Evolutionary conservation across 179 eudicot genomes (phyloP).

Genomic region (Gypsophila paniculata): DNA sequence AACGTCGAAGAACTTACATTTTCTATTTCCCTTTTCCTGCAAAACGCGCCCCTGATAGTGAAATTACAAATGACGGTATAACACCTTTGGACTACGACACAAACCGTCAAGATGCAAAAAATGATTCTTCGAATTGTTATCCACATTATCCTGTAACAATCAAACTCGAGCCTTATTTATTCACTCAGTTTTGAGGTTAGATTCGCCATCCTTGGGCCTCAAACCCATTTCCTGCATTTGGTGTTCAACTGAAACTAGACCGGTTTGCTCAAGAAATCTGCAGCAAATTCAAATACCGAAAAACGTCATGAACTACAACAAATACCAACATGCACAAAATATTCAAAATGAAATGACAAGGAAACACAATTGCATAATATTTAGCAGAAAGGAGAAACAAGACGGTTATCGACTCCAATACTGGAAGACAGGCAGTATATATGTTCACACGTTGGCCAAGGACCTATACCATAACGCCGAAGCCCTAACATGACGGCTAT

Average conservation of each 20-base stretch:
- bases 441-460: too few relatives aligned
- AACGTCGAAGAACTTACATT: neutral
- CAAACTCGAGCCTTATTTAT: neutral
- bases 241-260: slow-evolving; percentile 70
- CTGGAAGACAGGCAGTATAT: too few relatives aligned
- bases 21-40: neutral
- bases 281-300: neutral
- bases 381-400: too few relatives aligned
- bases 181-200: slow-evolving; percentile 40
- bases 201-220: slow-evolving; percentile 32
- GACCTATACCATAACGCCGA: too few relatives aligned
- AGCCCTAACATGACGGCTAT: too few relatives aligned
- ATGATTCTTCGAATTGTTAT: neutral
- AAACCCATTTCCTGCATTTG: slow-evolving; percentile 81
- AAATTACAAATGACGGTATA: slow-evolving; percentile 3
- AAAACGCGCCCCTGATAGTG: neutral
- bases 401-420: too few relatives aligned
- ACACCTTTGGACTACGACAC: neutral
- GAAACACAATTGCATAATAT: too few relatives aligned
- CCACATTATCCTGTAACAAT: neutral
- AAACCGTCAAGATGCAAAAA: neutral
- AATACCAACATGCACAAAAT: too few relatives aligned
- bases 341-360: too few relatives aligned
- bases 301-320: too few relatives aligned
- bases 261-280: slow-evolving; percentile 81